phyloP scores from a whole-genome alignment of 1,139 yeast species.

The Pichia sp. region DNA sequence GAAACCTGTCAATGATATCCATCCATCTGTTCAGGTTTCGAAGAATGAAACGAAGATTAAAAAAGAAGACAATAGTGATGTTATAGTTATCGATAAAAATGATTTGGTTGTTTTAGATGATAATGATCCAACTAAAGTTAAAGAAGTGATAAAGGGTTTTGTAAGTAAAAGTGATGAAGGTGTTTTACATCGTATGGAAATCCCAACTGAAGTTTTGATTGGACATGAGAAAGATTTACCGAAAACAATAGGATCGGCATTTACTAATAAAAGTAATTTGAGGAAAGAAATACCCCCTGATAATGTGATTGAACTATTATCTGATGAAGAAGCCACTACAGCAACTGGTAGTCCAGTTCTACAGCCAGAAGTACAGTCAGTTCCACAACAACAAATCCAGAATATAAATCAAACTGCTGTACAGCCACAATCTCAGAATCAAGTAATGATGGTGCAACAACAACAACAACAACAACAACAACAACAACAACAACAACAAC shows the following conservation, averaged over 20 bases:
- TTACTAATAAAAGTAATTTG: background rate
- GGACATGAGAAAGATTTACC: background rate
- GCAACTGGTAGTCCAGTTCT: background rate
- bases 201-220: background rate
- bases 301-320: constrained; percentile 7
- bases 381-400: no score
- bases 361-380: background rate
- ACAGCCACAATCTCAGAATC: no score
- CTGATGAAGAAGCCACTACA: constrained; percentile 10
- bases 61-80: constrained; percentile 10
- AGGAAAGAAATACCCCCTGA: background rate
- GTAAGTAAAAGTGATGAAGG: background rate
- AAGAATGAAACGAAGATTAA: constrained; percentile 7
- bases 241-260: background rate
- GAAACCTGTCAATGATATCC: constrained; percentile 7
- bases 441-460: no score
- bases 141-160: background rate
- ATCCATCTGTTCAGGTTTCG: constrained; percentile 1
- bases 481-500: no score
- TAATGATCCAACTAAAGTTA: constrained; percentile 2
- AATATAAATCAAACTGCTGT: no score
- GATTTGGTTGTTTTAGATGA: constrained; percentile 9
- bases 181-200: background rate
- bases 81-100: constrained; percentile 8
- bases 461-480: background rate